Evolutionary conservation across 345 rosid genomes (phyloP), one percentile per base, ranked within the genome.

Genomic region (Acer campestre): DNA sequence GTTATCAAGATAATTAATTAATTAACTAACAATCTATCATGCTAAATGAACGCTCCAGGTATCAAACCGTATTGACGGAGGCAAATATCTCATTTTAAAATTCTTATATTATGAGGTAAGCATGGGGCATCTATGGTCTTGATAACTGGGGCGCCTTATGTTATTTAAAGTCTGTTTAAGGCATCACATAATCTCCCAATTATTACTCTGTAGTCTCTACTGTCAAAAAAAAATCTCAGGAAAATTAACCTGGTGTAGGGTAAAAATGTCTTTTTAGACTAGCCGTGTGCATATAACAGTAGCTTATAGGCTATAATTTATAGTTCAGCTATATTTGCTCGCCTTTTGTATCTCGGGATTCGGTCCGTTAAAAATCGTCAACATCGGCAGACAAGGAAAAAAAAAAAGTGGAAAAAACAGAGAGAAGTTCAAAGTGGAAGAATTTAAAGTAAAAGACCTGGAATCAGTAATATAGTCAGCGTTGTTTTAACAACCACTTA

Each of bases 381-480:
- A 22, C 64, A 8, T 20, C 14, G 29, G 27, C 27, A 59, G 11
- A 59, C 27, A 59, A 20, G 12, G 2, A 1, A 16, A 2, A 10
- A 46, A 6, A 46, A 1, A n/a, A 7, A 7, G 46, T 8, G 11
- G 46, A n/a, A 58, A n/a, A 25, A 12, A 3, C 25, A 10, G 49
- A 46, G 49, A 44, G 10, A 51, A 48, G 53, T 48, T 10, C 4
- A 12, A 2, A 7, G 63, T 59, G 6, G 62, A 14, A 58, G 62
- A 58, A 58, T 18, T 18, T 18, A 27, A 58, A 20, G 62, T 18
- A 20, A 58, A 18, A 18, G 62, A 20, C 62, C 2, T 58, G 23
- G 62, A 58, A 58, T 58, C 63, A 59, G 63, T 53, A 17, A 53
- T 16, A 53, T 12, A 22, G 71, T 46, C 74, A 70, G 61, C 74